Conservation (phyloP, 345 rosid species). For the Ricinus communis region DNA sequence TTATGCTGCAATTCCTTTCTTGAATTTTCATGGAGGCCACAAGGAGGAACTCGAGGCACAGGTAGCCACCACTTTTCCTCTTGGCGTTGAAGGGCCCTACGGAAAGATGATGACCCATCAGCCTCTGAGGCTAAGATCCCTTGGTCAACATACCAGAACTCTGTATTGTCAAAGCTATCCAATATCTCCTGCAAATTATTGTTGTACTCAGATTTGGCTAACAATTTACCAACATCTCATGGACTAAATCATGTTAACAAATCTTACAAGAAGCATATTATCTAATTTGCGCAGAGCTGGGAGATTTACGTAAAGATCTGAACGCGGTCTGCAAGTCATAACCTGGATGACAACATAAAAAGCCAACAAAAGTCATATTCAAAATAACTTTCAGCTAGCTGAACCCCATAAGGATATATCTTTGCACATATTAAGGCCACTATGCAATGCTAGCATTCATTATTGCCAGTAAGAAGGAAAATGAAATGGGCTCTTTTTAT, state of each 20-base stretch:
- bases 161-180: conserved; percentile 72
- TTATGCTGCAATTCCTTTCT: conserved; percentile 87
- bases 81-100: conserved; percentile 76
- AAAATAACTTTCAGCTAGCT: not conserved
- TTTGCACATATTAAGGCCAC: not conserved
- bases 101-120: conserved; percentile 73
- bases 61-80: conserved; percentile 99
- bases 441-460: not conserved
- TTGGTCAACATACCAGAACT: conserved; percentile 96
- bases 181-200: conserved; percentile 65
- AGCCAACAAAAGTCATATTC: not conserved
- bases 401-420: not conserved
- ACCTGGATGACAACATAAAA: conserved; percentile 48
- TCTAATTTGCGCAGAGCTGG: conserved; percentile 93
- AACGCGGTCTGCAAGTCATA: conserved; percentile 92
- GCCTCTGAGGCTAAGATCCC: conserved; percentile 76
- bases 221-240: conserved; percentile 7
- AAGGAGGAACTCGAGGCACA: conserved; percentile 76
- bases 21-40: conserved; percentile 71
- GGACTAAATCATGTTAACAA: conserved; percentile 1
- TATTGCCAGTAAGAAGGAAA: not conserved
- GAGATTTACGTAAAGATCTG: conserved; percentile 86
- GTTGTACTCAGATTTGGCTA: conserved; percentile 12
- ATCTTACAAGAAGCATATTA: conserved; percentile 92
- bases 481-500: not conserved